A percentile compares a stretch with the other conserved stretches of the same genome.
Conservation (phyloP, 176 grass and related monocot genomes). For the Saccharum officinarum region DNA sequence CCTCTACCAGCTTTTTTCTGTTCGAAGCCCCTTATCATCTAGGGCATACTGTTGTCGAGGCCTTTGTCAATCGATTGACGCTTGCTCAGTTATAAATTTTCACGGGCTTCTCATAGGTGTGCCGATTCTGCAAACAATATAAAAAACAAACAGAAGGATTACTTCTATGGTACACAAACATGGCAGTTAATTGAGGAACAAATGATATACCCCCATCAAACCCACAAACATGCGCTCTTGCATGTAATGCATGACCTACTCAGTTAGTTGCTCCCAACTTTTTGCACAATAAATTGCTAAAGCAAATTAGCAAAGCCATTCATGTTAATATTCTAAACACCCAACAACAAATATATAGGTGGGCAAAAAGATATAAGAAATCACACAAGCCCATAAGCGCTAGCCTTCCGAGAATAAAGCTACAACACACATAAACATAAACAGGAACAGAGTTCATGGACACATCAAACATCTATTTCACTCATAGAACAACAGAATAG, state of each 20-base stretch:
- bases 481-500: not conserved
- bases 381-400: not conserved
- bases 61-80: slow-evolving; percentile 5
- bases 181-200: not conserved
- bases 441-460: not conserved
- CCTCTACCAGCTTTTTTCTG: slow-evolving; percentile 14
- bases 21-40: not conserved
- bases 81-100: slow-evolving; percentile 72
- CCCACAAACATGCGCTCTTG: not conserved
- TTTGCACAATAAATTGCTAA: slow-evolving; percentile 5
- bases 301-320: not conserved
- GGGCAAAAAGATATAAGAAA: slow-evolving; percentile 3
- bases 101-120: slow-evolving; percentile 72
- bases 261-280: not conserved
- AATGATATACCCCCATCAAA: not conserved
- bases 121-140: slow-evolving; percentile 56
- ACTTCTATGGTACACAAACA: not conserved
- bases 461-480: not conserved
- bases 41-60: not conserved
- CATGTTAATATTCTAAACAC: not conserved
- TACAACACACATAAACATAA: too few relatives aligned
- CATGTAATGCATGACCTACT: not conserved
- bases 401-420: not conserved
- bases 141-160: slow-evolving; percentile 27
- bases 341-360: not conserved